These are phyloP conservation scores for Alnus rubra DNA, from an alignment of 306 rosid species.

Conservation along the genomic window DNA sequence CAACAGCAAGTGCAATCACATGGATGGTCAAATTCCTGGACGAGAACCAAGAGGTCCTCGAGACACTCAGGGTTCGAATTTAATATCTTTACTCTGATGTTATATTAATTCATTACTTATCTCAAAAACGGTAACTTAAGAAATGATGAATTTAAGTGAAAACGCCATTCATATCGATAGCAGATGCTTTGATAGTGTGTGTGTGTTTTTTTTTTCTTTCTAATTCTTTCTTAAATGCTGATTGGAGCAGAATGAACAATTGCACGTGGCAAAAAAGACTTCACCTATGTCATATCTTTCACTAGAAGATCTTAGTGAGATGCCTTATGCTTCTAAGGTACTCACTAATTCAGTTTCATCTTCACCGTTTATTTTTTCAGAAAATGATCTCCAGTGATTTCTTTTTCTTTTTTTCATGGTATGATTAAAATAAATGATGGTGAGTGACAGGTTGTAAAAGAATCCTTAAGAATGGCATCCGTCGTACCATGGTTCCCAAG, in stretches of 20 bases:
- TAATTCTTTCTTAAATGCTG: background rate
- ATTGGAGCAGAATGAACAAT: constrained; percentile 62
- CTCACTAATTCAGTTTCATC: background rate
- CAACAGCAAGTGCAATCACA: constrained; percentile 76
- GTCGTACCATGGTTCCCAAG: constrained; percentile 93
- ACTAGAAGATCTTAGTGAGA: constrained; percentile 58
- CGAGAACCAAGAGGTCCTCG: constrained; percentile 63
- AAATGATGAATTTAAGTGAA: too few species aligned
- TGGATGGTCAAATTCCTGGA: constrained; percentile 91
- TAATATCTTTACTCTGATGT: too few species aligned
- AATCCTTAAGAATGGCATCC: constrained; percentile 77
- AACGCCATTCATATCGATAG: too few species aligned
- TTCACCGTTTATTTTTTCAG: too few species aligned
- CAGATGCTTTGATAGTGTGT: too few species aligned
- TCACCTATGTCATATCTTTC: constrained; percentile 37
- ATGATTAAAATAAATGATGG: background rate
- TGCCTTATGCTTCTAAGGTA: constrained; percentile 78
- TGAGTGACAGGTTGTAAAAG: constrained; percentile 62
- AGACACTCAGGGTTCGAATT: constrained; percentile 22
- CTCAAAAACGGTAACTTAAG: too few species aligned
- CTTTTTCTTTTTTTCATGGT: too few species aligned
- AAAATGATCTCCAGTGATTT: background rate
- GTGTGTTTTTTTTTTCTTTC: background rate
- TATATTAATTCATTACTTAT: too few species aligned
- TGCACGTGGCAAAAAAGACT: constrained; percentile 36